Percentiles rank a stretch among this genome's conserved stretches.
phyloP scores from a whole-genome alignment of 2,329 filamentous ascomycete genomes.

The Paecilomyces fulvus region DNA sequence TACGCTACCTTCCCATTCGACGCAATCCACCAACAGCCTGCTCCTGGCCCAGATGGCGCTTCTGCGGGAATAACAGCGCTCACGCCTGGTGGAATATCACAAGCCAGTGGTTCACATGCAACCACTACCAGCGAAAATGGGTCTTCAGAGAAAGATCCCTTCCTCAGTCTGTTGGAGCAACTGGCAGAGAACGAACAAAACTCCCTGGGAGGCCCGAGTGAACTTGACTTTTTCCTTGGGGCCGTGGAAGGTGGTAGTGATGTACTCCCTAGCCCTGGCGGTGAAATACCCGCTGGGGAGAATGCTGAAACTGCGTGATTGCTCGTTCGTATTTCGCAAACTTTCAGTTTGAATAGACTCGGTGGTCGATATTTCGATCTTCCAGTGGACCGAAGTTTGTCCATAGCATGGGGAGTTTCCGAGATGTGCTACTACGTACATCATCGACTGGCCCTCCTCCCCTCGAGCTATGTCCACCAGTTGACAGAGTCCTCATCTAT shows the following conservation, averaged over 20 bases:
- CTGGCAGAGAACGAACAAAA: conserved; percentile 71
- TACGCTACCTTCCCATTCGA: conserved; percentile 34
- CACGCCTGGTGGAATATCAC: conserved; percentile 37
- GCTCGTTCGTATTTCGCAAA: not conserved
- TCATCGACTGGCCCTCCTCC: no score
- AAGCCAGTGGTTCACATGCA: conserved; percentile 29
- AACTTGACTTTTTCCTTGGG: conserved; percentile 69
- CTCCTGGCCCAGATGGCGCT: conserved; percentile 1
- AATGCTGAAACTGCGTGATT: not conserved
- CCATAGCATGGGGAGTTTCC: no score
- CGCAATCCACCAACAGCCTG: conserved; percentile 7
- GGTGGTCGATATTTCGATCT: no score
- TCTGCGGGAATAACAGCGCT: conserved; percentile 12
- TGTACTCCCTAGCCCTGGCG: not conserved
- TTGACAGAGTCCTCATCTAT: no score
- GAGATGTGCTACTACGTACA: no score
- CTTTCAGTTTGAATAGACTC: no score
- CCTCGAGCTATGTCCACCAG: no score
- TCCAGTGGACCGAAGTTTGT: no score
- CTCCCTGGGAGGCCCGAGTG: conserved; percentile 55
- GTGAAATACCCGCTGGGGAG: not conserved
- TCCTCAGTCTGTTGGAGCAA: conserved; percentile 70
- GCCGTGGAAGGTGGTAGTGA: conserved; percentile 3
- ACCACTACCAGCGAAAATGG: conserved; percentile 44
- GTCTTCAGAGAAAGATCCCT: conserved; percentile 68